Evolutionary conservation across 768 basidiomycete genomes (phyloP).

Genomic region (Agaricus blazei): DNA sequence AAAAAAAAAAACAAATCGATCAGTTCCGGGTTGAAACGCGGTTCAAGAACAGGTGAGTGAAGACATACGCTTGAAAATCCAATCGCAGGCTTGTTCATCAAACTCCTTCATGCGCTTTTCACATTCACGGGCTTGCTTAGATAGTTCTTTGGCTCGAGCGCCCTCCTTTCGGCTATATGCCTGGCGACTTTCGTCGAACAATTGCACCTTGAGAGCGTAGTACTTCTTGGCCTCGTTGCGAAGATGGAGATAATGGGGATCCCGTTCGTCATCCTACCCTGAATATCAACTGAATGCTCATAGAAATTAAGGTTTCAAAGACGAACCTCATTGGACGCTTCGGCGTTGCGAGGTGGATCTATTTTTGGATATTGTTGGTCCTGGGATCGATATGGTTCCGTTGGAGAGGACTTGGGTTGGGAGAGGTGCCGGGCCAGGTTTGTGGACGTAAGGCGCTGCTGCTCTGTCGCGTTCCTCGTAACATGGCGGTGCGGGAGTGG

Average conservation of each 20-base stretch:
- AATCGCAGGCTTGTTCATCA: neutral
- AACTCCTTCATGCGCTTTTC: neutral
- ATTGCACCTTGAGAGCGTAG: neutral
- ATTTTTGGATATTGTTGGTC: too few species aligned
- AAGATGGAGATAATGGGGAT: neutral
- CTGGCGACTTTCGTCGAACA: neutral
- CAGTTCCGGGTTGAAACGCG: neutral
- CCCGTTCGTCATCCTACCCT: neutral
- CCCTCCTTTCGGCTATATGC: neutral
- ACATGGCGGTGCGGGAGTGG: neutral
- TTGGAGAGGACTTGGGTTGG: neutral
- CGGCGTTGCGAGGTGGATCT: neutral
- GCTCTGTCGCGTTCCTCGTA: neutral
- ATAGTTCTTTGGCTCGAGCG: neutral
- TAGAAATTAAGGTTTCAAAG: neutral
- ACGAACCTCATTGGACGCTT: neutral
- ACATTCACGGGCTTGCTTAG: neutral
- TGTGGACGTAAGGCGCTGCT: neutral
- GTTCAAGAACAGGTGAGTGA: neutral
- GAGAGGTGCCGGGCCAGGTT: neutral
- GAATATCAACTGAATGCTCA: neutral
- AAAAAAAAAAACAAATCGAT: too few species aligned
- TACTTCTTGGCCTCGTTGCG: neutral
- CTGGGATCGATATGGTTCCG: too few species aligned
- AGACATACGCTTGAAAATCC: neutral